Conservation (phyloP, 352 stramenopile genomes). For the Pythium aristosporum region DNA sequence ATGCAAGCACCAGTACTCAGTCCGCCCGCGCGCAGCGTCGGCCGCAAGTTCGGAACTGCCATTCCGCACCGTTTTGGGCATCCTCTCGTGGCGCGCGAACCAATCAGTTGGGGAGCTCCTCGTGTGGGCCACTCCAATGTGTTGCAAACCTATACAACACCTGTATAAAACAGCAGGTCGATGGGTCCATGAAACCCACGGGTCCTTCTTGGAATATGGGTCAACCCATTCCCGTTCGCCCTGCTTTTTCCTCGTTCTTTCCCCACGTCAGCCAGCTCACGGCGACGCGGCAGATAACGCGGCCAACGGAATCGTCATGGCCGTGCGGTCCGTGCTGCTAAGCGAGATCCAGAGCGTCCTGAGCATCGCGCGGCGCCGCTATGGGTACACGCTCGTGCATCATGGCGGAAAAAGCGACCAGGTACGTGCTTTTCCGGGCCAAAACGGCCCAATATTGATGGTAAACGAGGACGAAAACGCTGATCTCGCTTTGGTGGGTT, state of each 20-base stretch:
- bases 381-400: conserved; percentile 48
- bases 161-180: conserved; percentile 17
- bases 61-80: not conserved
- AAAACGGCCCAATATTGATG: not conserved
- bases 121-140: conserved; percentile 2
- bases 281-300: not conserved
- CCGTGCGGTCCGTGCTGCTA: conserved; percentile 53
- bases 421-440: conserved; percentile 4
- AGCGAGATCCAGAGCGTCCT: conserved; percentile 76
- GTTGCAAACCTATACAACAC: not conserved
- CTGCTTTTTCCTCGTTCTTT: not conserved
- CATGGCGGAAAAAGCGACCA: conserved; percentile 2
- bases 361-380: conserved; percentile 52
- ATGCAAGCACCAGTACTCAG: not conserved
- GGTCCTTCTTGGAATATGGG: not conserved
- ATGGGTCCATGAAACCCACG: not conserved
- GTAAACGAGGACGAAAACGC: not conserved
- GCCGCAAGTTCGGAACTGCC: not conserved
- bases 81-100: not conserved
- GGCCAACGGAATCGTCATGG: conserved; percentile 15
- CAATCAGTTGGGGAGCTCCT: conserved; percentile 1
- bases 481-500: not conserved
- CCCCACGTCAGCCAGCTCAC: conserved; percentile 7
- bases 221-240: conserved; percentile 20
- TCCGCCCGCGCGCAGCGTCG: not conserved